Evolutionary conservation across 78 protist species (phyloP).

Genomic region (Tieghemostelium lacteum): DNA sequence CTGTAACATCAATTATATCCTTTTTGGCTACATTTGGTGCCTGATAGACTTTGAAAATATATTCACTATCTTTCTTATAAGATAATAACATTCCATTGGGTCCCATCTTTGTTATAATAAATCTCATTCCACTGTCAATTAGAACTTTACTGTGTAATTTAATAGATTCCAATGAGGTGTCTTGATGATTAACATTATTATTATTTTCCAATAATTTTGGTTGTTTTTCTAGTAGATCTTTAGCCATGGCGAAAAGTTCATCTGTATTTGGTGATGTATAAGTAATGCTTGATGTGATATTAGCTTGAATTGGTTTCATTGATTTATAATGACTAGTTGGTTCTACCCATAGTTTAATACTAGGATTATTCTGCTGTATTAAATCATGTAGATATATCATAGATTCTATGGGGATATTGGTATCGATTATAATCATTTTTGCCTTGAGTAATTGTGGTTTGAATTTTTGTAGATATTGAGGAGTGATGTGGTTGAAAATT

Average conservation of each 20-base stretch:
- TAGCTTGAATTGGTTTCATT: not conserved
- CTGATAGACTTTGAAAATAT: not conserved
- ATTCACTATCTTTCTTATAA: not conserved
- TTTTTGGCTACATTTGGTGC: constrained; percentile 26
- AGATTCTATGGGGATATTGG: constrained; percentile 69
- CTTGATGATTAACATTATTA: not conserved
- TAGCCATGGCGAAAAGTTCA: constrained; percentile 34
- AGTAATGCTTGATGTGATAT: constrained; percentile 3
- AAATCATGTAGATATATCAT: constrained; percentile 10
- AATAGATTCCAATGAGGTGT: constrained; percentile 1
- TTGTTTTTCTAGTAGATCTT: not conserved
- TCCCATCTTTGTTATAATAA: constrained; percentile 20
- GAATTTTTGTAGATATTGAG: not conserved
- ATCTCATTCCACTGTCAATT: constrained; percentile 27
- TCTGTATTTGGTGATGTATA: constrained; percentile 51
- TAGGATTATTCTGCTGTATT: not conserved
- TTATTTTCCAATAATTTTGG: not conserved
- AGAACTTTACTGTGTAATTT: constrained; percentile 15
- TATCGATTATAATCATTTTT: constrained; percentile 53
- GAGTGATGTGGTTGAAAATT: constrained; percentile 63
- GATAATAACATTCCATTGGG: constrained; percentile 27
- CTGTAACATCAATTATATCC: constrained; percentile 41
- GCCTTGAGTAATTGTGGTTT: not conserved
- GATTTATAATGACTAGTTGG: constrained; percentile 68
- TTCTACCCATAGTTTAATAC: constrained; percentile 41